Evolutionary conservation across 805 yeast genomes (phyloP).

Genomic region (Cephaloascus albidus): DNA sequence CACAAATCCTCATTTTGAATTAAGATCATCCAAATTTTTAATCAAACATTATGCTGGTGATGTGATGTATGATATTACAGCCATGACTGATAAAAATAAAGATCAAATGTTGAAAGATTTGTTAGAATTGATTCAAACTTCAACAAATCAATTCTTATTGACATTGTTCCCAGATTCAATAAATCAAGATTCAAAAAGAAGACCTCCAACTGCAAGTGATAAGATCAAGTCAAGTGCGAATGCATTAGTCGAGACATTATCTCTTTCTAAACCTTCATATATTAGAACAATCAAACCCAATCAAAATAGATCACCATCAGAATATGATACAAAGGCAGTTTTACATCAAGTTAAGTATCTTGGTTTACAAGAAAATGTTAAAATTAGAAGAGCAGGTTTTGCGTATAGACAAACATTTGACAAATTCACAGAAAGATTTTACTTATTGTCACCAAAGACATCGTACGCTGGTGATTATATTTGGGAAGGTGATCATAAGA

Average conservation of each 20-base stretch:
- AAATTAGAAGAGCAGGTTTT: slow-evolving; percentile 97
- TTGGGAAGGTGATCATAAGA: slow-evolving; percentile 45
- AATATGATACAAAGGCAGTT: slow-evolving; percentile 82
- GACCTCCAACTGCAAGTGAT: slow-evolving; percentile 96
- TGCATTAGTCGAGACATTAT: slow-evolving; percentile 76
- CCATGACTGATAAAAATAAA: slow-evolving; percentile 95
- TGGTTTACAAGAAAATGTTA: slow-evolving; percentile 93
- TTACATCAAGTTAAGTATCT: slow-evolving; percentile 92
- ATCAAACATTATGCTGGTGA: slow-evolving; percentile 98
- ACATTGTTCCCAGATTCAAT: slow-evolving; percentile 56
- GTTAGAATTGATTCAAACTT: slow-evolving; percentile 66
- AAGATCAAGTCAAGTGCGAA: slow-evolving; percentile 91
- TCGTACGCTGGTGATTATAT: slow-evolving; percentile 81
- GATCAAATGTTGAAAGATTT: slow-evolving; percentile 88
- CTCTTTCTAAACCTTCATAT: slow-evolving; percentile 89
- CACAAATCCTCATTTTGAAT: slow-evolving; percentile 78
- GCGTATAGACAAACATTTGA: slow-evolving; percentile 97
- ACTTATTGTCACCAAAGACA: slow-evolving; percentile 75
- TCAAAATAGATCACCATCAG: slow-evolving; percentile 83
- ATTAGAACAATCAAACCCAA: slow-evolving; percentile 97
- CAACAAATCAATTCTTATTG: slow-evolving; percentile 55
- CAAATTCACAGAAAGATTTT: slow-evolving; percentile 91
- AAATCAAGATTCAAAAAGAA: slow-evolving; percentile 58
- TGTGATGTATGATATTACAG: slow-evolving; percentile 81
- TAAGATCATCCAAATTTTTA: slow-evolving; percentile 78